Base-by-base conservation (phyloP, 1,139 yeast species). In the Nakaseomyces nivariensis region DNA sequence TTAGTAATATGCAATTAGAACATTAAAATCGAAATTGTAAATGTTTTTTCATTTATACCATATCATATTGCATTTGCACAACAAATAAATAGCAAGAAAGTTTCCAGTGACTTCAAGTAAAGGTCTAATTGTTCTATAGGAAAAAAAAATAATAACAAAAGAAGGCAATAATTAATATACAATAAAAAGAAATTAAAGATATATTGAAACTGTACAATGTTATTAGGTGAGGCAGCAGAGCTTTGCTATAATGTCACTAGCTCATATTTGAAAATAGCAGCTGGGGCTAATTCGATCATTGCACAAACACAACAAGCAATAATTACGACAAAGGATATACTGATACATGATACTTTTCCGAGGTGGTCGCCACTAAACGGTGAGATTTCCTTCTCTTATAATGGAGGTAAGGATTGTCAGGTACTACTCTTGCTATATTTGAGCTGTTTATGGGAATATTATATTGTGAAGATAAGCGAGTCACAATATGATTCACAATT, bases 401-500 rank as follows among this genome's bases (percentile, higher is more conserved):
- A 66, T 48, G 70, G 70, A 22, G 70, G 70, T 5, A 66, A 66
- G 50, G 70, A 66, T 51, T 66, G 69, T 46, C 69, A 66, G 47
- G 70, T 63, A 1, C 48, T 66, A 11, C 48, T 66, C 27, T 48
- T 66, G 26, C 40, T 66, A 7, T 66, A 66, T 48, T 49, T 66
- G 29, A 56, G 67, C 48, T 61, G 67, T 46, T 49, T 66, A 6
- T 65, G 67, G 63, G 67, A 64, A 49, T 61, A 53, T 42, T 65
- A 56, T 31, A 32, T 53, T 13, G 37, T 50, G 2, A 52, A 55
- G 25, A 49, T 54, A 7, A 32, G 51, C 8, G 43, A 38, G 9
- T 56, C 63, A 8, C 64, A 59, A 31, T 62, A 51, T 45, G 59
- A 55, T 26, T 31, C 47, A 10, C 38, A 54, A 37, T 61, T 53